A percentile compares a stretch with the other conserved stretches of the same genome.
These are phyloP conservation scores for Kodamaea sp. DNA, from an alignment of 1,139 yeast species.

Conservation along the genomic window DNA sequence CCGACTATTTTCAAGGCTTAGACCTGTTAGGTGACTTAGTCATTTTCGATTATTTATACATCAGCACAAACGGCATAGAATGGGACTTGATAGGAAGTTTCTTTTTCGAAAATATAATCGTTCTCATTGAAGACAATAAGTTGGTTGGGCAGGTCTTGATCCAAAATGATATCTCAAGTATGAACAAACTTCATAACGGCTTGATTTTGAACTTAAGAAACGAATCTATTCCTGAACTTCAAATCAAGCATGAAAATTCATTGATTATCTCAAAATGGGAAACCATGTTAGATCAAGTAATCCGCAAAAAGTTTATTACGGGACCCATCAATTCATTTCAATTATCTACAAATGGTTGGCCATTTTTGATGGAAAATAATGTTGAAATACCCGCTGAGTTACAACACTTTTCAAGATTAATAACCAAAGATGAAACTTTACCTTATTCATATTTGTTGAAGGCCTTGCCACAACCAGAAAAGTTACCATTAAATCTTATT, in stretches of 20 bases:
- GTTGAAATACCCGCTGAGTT: constrained; percentile 39
- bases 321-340: constrained; percentile 38
- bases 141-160: constrained; percentile 35
- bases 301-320: constrained; percentile 10
- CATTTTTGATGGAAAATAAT: constrained; percentile 18
- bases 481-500: constrained; percentile 45
- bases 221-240: constrained; percentile 46
- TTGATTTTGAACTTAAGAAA: constrained; percentile 38
- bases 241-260: constrained; percentile 30
- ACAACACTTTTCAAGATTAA: constrained; percentile 30
- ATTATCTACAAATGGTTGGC: constrained; percentile 53
- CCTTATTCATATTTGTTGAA: constrained; percentile 35
- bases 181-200: constrained; percentile 23
- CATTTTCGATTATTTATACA: constrained; percentile 43
- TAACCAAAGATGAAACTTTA: constrained; percentile 34
- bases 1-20: constrained; percentile 12
- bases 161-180: constrained; percentile 31
- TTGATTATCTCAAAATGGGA: constrained; percentile 44
- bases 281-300: constrained; percentile 21
- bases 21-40: constrained; percentile 26
- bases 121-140: constrained; percentile 33
- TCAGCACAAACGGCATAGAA: constrained; percentile 33
- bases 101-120: constrained; percentile 38
- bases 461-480: constrained; percentile 32
- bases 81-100: constrained; percentile 38